Conservation (phyloP, 495 filamentous ascomycete genomes). For the Cryomyces antarcticus region DNA sequence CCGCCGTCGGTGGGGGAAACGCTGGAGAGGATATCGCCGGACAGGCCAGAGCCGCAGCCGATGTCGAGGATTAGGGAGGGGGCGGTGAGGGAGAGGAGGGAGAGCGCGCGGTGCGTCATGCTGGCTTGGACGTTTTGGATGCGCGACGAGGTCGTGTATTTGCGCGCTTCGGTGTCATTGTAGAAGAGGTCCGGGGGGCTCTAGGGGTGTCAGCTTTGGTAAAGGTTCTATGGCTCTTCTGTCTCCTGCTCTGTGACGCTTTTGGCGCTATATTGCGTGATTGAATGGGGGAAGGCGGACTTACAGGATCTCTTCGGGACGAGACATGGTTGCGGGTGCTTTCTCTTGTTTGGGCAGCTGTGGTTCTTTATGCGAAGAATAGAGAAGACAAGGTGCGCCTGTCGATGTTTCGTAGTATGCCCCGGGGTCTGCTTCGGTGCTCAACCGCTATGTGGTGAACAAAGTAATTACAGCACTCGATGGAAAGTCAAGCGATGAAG, state of each 20-base stretch:
- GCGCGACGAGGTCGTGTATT: slow-evolving; percentile 93
- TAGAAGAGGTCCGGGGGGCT: slow-evolving; percentile 93
- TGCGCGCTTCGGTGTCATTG: slow-evolving; percentile 79
- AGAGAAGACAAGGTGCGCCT: no score
- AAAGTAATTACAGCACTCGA: no score
- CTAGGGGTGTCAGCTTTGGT: slow-evolving; percentile 1
- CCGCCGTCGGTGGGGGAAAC: slow-evolving; percentile 46
- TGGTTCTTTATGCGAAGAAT: no score
- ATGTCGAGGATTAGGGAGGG: slow-evolving; percentile 85
- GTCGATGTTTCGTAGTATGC: no score
- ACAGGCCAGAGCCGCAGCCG: slow-evolving; percentile 87
- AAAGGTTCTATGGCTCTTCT: neutral
- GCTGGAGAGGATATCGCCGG: slow-evolving; percentile 72
- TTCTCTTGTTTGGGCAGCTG: no score
- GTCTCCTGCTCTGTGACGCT: no score
- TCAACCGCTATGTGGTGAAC: no score
- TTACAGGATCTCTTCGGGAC: slow-evolving; percentile 84
- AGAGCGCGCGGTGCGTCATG: slow-evolving; percentile 84
- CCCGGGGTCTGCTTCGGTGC: no score
- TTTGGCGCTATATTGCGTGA: no score
- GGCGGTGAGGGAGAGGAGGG: slow-evolving; percentile 60
- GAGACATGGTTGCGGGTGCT: slow-evolving; percentile 48
- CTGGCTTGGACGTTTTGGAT: slow-evolving; percentile 85
- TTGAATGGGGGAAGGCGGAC: slow-evolving; percentile 8
- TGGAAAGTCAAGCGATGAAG: no score